Conservation (phyloP, 2,329 filamentous ascomycete genomes). For the Botryotinia convoluta region DNA sequence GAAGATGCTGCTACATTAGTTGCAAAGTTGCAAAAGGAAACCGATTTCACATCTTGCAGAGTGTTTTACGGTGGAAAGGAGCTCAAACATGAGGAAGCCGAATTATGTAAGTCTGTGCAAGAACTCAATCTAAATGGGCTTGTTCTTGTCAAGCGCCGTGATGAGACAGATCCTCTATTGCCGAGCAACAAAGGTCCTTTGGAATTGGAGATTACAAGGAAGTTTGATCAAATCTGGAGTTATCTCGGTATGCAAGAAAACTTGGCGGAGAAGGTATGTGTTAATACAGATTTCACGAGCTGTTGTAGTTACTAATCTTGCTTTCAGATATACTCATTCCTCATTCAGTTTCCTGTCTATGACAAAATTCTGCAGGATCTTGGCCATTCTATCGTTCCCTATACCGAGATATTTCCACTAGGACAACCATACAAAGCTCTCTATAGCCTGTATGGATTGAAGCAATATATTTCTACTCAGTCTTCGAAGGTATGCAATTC, state of each 20-base stretch:
- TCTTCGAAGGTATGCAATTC: constrained; percentile 32
- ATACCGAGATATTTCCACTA: constrained; percentile 63
- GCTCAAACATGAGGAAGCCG: constrained; percentile 59
- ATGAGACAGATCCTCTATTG: constrained; percentile 46
- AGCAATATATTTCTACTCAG: constrained; percentile 51
- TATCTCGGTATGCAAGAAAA: constrained; percentile 72
- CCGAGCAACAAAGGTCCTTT: constrained; percentile 58
- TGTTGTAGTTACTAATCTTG: constrained; percentile 14
- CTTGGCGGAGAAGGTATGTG: constrained; percentile 62
- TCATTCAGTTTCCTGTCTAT: constrained; percentile 68
- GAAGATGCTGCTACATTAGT: constrained; percentile 71
- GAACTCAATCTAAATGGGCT: constrained; percentile 68
- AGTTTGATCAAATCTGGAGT: constrained; percentile 81
- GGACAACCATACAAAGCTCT: constrained; percentile 69
- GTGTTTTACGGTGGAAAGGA: constrained; percentile 67
- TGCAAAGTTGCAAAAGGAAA: constrained; percentile 63
- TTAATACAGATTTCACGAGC: neutral
- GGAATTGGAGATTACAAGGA: constrained; percentile 74
- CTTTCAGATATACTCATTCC: constrained; percentile 64
- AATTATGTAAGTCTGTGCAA: constrained; percentile 60
- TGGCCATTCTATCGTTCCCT: constrained; percentile 50
- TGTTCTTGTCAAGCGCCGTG: constrained; percentile 62
- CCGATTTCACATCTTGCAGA: constrained; percentile 73
- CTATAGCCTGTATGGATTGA: constrained; percentile 68
- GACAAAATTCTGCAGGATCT: constrained; percentile 60